Base-by-base conservation (phyloP, 2,329 filamentous ascomycete genomes). In the Sclerotinia spermophila region DNA sequence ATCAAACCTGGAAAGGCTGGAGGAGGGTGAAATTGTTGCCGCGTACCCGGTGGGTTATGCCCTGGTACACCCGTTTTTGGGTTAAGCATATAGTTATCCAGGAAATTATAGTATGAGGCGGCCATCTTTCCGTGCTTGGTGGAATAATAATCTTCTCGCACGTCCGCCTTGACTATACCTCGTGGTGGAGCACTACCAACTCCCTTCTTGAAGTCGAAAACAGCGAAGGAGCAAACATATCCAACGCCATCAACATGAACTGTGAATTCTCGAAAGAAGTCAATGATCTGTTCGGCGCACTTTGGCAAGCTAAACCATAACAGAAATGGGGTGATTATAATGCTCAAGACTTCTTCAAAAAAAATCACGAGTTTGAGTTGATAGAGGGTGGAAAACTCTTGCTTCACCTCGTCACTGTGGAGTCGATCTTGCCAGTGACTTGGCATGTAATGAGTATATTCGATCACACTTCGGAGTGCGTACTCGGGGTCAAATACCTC, bases 111-210 rank as follows among this genome's bases (percentile, higher is more conserved):
- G 79, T 97, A 96, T 0, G 95, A 98, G 24, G 94, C 92, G n/a
- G 96, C 90, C 93, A 99, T 97, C 82, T 99, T 99, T 73, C 94
- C 93, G 77, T 99, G 94, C 78, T 97, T 97, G 15, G 94, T 93
- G 33, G 93, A 90, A 78, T 96, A 98, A 79, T 98, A 98, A 76
- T 97, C 94, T 71, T 96, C 92, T 17, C 96, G 89, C 15, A 94
- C 86, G 78, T 94, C 81, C 17, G 80, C 81, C 51, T 72, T 74
- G 65, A 81, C 79, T 33, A 24, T 51, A 24, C 60, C 60, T 59
- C 80, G 79, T 6, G 82, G 82, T n/a, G 81, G 80, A 55, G 82
- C 81, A 74, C 85, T 85, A 62, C 87, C 85, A 33, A 90, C 85
- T 35, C 90, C 92, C 79, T 94, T 95, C 80, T 97, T 94, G 82